These are phyloP conservation scores for Beauveria pseudobassiana DNA, from an alignment of 2,329 filamentous ascomycete genomes.

Conservation along the genomic window DNA sequence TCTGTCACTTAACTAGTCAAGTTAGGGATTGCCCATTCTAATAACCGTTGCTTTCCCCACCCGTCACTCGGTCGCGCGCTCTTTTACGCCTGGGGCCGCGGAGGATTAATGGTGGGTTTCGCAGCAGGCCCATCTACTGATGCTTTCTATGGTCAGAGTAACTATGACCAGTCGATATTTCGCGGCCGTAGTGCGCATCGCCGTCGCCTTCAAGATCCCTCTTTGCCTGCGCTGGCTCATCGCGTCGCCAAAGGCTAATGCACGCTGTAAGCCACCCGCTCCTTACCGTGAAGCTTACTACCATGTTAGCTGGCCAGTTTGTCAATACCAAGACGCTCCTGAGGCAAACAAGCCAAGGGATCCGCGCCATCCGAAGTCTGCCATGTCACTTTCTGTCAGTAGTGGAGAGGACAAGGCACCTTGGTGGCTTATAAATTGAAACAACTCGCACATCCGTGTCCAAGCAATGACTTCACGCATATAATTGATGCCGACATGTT, in stretches of 20 bases:
- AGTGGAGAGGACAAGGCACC: not conserved
- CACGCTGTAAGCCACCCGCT: not conserved
- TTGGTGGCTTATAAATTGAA: not conserved
- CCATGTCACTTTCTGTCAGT: not conserved
- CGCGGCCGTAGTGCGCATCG: not conserved
- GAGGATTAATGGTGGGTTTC: not conserved
- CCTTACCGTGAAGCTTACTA: not conserved
- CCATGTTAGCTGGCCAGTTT: not conserved
- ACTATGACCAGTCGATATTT: not conserved
- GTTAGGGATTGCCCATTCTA: not conserved
- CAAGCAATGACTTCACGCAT: not conserved
- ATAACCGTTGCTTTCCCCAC: too few species aligned
- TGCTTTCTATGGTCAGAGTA: not conserved
- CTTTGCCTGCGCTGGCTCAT: not conserved
- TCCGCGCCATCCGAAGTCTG: not conserved
- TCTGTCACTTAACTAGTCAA: too few species aligned
- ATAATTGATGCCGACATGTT: not conserved
- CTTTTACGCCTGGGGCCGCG: not conserved
- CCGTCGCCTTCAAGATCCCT: not conserved
- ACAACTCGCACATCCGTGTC: not conserved
- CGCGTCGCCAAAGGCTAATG: not conserved
- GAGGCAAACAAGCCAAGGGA: not conserved
- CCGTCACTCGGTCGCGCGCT: not conserved
- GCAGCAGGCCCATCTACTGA: not conserved
- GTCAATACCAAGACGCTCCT: not conserved